Evolutionary conservation across 2,329 filamentous ascomycete species (phyloP).

Genomic region (Graphilbum fragrans): DNA sequence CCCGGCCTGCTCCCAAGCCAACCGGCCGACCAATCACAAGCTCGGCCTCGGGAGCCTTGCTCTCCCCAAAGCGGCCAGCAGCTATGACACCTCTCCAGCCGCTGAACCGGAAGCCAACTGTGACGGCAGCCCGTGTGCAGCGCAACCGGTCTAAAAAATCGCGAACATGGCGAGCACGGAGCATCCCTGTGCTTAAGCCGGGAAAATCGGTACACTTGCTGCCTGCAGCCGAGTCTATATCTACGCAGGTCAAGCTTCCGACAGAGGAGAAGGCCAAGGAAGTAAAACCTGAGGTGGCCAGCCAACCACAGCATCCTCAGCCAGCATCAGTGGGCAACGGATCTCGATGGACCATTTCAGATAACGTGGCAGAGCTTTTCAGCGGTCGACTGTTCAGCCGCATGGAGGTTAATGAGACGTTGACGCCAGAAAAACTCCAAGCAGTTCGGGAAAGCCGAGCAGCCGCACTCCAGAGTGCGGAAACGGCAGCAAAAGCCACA

Average conservation of each 20-base stretch:
- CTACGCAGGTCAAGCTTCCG: too few relatives aligned
- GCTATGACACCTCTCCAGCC: too few relatives aligned
- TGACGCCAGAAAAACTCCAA: slow-evolving; percentile 39
- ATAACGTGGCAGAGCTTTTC: slow-evolving; percentile 46
- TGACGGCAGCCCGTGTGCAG: slow-evolving; percentile 19
- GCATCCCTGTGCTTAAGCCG: too few relatives aligned
- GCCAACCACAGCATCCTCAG: neutral
- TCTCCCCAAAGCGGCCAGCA: too few relatives aligned
- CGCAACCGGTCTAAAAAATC: slow-evolving; percentile 29
- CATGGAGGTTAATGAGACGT: slow-evolving; percentile 46
- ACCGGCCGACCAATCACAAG: too few relatives aligned
- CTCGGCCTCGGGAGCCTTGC: neutral
- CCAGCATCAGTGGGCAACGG: neutral
- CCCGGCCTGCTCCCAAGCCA: neutral
- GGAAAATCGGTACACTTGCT: too few relatives aligned
- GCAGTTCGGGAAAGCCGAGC: slow-evolving; percentile 28
- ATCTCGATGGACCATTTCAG: slow-evolving; percentile 26
- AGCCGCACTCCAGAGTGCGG: slow-evolving; percentile 14
- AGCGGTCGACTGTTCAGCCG: slow-evolving; percentile 40
- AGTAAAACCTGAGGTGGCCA: too few relatives aligned
- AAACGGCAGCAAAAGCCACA: neutral
- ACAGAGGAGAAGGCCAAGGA: too few relatives aligned
- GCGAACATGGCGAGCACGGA: neutral
- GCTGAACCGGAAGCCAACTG: slow-evolving; percentile 18
- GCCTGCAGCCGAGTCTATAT: too few relatives aligned